Base-by-base conservation (phyloP, 441 rosid genomes). In the Lepidium campestre region DNA sequence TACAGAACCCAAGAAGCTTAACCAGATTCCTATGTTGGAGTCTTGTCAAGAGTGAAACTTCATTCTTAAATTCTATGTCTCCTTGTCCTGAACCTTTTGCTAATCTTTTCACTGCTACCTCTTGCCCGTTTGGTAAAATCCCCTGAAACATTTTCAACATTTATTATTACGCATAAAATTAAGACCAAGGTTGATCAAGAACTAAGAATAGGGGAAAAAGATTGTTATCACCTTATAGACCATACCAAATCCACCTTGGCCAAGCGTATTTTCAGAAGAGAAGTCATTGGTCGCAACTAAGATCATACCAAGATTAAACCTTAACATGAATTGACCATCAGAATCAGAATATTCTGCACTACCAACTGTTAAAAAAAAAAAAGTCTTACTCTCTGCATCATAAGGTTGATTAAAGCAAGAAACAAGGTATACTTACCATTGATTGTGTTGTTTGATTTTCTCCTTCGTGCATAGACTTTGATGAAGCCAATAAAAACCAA, bases 21-120 rank as follows among this genome's bases (percentile, higher is more conserved):
- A 84, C 89, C 8, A 85, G 65, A 70, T 85, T 81, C 60, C 39
- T 73, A 60, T 85, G 87, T 57, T 83, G 87, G 47, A 83, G 86
- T 72, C 67, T 75, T 39, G 83, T 80, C 44, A 85, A 48, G 22
- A 85, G 69, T 34, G 49, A 12, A 10, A 83, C 84, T 55, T 85
- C 86, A 3, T 82, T 85, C 74, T 70, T 83, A 42, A 85, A 83
- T 67, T 85, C 87, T 0, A 5, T 1, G 2, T 58, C 69, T 56
- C 86, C 87, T 77, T 83, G 83, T 7, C 65, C 52, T 2, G 81
- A 83, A 4, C 66, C 65, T 47, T 10, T 45, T 0, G 67, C 54
- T 27, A 85, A 67, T 71, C 86, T 78, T 62, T 85, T 85, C 7
- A 77, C 81, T 0, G 86, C 90, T 61, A 83, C 45, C 1, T 71